These are phyloP conservation scores for Cercospora janseana DNA, from an alignment of 2,329 filamentous ascomycete genomes.

Conservation along the genomic window DNA sequence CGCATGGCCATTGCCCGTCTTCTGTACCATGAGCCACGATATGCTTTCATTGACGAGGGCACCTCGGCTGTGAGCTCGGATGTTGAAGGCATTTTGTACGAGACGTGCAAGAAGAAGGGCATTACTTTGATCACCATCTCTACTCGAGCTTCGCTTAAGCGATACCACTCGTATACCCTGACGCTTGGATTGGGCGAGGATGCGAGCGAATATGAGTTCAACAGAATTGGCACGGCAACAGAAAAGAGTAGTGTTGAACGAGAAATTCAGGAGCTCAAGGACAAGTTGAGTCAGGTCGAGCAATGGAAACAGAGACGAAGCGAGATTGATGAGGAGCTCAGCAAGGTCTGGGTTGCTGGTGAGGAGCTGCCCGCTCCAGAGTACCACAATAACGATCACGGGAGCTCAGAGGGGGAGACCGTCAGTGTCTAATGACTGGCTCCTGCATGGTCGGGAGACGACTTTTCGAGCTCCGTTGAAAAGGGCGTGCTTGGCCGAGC, in stretches of 20 bases:
- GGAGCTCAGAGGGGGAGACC: slow-evolving; percentile 18
- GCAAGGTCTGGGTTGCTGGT: slow-evolving; percentile 58
- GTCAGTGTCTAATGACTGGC: slow-evolving; percentile 20
- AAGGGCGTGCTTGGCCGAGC: too few species aligned
- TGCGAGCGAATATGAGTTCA: slow-evolving; percentile 87
- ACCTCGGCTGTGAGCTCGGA: slow-evolving; percentile 92
- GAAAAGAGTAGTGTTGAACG: slow-evolving; percentile 93
- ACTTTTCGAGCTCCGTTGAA: too few species aligned
- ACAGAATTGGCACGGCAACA: slow-evolving; percentile 86
- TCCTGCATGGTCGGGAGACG: too few species aligned
- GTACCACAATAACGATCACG: slow-evolving; percentile 17
- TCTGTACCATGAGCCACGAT: slow-evolving; percentile 90
- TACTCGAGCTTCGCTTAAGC: slow-evolving; percentile 88
- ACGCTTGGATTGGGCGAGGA: slow-evolving; percentile 76
- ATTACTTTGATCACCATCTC: slow-evolving; percentile 94
- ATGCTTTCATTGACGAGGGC: slow-evolving; percentile 92
- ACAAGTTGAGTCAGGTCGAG: slow-evolving; percentile 76
- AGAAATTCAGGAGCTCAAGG: slow-evolving; percentile 79
- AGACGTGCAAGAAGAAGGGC: slow-evolving; percentile 85
- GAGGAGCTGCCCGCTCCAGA: slow-evolving; percentile 31
- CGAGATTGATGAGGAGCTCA: slow-evolving; percentile 81
- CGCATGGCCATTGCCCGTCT: slow-evolving; percentile 86
- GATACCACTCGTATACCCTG: slow-evolving; percentile 91
- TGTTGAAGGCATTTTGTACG: slow-evolving; percentile 90
- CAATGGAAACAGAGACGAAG: slow-evolving; percentile 74